Evolutionary conservation across 2,329 filamentous ascomycete species (phyloP).

Genomic region (Mycogone perniciosa): DNA sequence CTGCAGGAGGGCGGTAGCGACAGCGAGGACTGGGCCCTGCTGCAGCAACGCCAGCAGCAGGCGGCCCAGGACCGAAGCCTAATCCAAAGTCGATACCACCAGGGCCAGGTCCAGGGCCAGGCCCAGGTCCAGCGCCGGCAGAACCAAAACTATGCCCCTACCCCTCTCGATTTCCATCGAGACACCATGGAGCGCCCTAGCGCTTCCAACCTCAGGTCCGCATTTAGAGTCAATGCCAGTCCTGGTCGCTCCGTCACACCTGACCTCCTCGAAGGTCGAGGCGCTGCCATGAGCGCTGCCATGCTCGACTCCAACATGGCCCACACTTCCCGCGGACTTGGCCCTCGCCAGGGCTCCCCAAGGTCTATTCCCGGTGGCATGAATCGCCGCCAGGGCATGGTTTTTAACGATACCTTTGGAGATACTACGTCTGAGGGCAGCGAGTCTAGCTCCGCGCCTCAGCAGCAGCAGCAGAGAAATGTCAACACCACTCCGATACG

Average conservation of each 20-base stretch:
- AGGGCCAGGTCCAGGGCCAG: slow-evolving; percentile 10
- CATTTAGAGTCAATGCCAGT: slow-evolving; percentile 26
- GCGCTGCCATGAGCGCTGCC: slow-evolving; percentile 18
- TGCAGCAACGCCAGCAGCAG: slow-evolving; percentile 25
- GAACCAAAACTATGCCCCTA: slow-evolving; percentile 6
- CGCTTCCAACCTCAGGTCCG: slow-evolving; percentile 29
- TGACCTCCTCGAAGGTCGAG: slow-evolving; percentile 41
- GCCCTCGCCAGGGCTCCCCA: slow-evolving; percentile 29
- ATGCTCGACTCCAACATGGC: slow-evolving; percentile 17
- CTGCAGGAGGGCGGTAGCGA: slow-evolving; percentile 32
- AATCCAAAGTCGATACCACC: slow-evolving; percentile 12
- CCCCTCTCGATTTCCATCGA: slow-evolving; percentile 23
- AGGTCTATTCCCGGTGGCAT: slow-evolving; percentile 29
- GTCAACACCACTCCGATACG: slow-evolving; percentile 33
- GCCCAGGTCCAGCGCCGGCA: slow-evolving; percentile 9
- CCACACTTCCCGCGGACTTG: slow-evolving; percentile 19
- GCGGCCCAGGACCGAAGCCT: slow-evolving; percentile 21
- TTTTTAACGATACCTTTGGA: slow-evolving; percentile 52
- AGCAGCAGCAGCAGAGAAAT: slow-evolving; percentile 28
- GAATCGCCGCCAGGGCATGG: slow-evolving; percentile 50
- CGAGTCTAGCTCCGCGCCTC: slow-evolving; percentile 18
- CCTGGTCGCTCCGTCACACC: slow-evolving; percentile 60
- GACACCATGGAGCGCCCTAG: slow-evolving; percentile 31
- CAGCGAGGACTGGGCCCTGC: slow-evolving; percentile 28
- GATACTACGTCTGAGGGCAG: slow-evolving; percentile 42